A percentile compares a stretch with the other conserved stretches of the same genome.
Conservation (phyloP, 2,329 filamentous ascomycete species). For the Cytospora chrysosperma region DNA sequence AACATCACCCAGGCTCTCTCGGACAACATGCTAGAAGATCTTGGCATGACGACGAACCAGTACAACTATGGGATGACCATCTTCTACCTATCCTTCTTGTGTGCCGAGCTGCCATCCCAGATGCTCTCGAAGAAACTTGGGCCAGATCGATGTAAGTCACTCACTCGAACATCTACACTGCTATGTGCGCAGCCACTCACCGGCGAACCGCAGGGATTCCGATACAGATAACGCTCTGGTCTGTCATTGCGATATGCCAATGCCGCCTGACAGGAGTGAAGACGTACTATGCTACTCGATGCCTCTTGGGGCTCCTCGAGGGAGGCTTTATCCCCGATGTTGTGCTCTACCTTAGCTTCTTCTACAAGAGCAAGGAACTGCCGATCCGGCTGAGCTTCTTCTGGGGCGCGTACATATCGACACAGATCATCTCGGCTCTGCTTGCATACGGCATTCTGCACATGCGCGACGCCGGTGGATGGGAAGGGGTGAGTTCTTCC, state of each 20-base stretch:
- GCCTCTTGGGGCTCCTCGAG: constrained; percentile 43
- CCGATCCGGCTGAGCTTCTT: constrained; percentile 64
- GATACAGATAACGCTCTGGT: constrained; percentile 42
- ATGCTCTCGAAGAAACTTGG: constrained; percentile 51
- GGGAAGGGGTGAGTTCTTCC: constrained; percentile 40
- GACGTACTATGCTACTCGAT: constrained; percentile 42
- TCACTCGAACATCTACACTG: constrained; percentile 36
- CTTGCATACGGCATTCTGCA: constrained; percentile 55
- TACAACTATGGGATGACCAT: constrained; percentile 51
- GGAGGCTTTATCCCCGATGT: constrained; percentile 46
- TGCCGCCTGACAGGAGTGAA: constrained; percentile 42
- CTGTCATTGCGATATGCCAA: constrained; percentile 38
- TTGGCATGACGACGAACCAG: constrained; percentile 39
- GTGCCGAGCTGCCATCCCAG: constrained; percentile 54
- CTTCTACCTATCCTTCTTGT: constrained; percentile 48
- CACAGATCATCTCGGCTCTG: constrained; percentile 50
- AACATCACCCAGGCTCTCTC: constrained; percentile 38
- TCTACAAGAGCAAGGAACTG: constrained; percentile 66
- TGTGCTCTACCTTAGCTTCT: constrained; percentile 65
- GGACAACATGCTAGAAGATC: constrained; percentile 34
- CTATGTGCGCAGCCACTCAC: constrained; percentile 50
- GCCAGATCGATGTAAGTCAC: constrained; percentile 30
- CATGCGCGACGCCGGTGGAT: constrained; percentile 46
- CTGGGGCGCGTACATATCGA: constrained; percentile 59
- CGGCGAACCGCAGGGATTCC: constrained; percentile 36